These are phyloP conservation scores for Ceratopteris richardii DNA, from an alignment of 75 land plant genomes.

Conservation along the genomic window DNA sequence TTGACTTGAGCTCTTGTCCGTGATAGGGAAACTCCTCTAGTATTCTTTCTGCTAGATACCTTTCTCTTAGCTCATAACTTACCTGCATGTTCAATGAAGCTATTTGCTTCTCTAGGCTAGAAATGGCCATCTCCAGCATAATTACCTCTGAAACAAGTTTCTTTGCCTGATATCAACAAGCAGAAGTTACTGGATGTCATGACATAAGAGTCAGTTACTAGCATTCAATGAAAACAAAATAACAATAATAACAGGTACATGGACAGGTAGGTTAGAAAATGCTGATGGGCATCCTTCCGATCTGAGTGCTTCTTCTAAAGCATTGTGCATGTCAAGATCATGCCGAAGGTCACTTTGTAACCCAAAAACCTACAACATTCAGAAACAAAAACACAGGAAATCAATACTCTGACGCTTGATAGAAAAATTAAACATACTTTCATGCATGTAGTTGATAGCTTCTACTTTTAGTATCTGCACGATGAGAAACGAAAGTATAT, in stretches of 20 bases:
- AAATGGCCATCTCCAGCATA: constrained; percentile 39
- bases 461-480: too few species aligned
- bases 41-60: constrained; percentile 38
- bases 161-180: constrained; percentile 21
- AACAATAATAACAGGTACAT: constrained; percentile 30
- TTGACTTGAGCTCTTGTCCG: not conserved
- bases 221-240: not conserved
- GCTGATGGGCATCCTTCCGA: constrained; percentile 23
- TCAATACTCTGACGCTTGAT: too few species aligned
- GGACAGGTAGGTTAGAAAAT: constrained; percentile 42
- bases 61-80: constrained; percentile 67
- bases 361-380: constrained; percentile 42
- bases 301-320: constrained; percentile 48
- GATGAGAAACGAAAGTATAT: too few species aligned
- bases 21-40: not conserved
- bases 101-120: constrained; percentile 53
- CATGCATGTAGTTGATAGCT: too few species aligned
- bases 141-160: constrained; percentile 54
- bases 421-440: too few species aligned
- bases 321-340: constrained; percentile 47
- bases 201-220: not conserved
- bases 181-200: not conserved
- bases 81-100: constrained; percentile 45
- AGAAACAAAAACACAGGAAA: not conserved
- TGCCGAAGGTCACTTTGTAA: constrained; percentile 46